phyloP scores from a whole-genome alignment of 2,329 filamentous ascomycete genomes.

The Tolypocladium endophyticum region DNA sequence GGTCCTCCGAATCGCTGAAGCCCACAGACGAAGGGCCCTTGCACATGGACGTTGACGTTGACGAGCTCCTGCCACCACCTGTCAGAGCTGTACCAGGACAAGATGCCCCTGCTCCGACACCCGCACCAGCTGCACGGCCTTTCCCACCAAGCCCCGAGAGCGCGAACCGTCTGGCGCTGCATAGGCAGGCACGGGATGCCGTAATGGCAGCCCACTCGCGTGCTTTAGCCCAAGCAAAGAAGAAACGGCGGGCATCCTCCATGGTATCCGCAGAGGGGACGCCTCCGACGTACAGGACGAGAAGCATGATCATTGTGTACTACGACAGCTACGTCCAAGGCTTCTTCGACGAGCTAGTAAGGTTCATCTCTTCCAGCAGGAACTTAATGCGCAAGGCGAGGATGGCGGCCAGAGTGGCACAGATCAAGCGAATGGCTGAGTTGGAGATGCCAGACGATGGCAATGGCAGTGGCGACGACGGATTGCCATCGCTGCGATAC shows the following conservation, averaged over 20 bases:
- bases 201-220: slow-evolving; percentile 33
- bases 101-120: slow-evolving; percentile 1
- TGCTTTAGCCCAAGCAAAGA: slow-evolving; percentile 37
- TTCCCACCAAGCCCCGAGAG: slow-evolving; percentile 14
- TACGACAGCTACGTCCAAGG: slow-evolving; percentile 83
- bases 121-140: slow-evolving; percentile 9
- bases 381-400: slow-evolving; percentile 83
- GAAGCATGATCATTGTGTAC: slow-evolving; percentile 76
- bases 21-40: slow-evolving; percentile 32
- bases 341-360: slow-evolving; percentile 72
- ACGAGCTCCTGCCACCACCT: neutral
- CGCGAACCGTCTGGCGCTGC: slow-evolving; percentile 6
- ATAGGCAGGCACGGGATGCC: slow-evolving; percentile 33
- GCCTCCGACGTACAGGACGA: slow-evolving; percentile 51
- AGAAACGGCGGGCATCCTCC: slow-evolving; percentile 39
- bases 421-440: slow-evolving; percentile 50
- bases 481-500: slow-evolving; percentile 28
- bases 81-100: slow-evolving; percentile 2
- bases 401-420: slow-evolving; percentile 66
- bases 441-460: slow-evolving; percentile 45
- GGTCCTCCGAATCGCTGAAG: slow-evolving; percentile 43
- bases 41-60: slow-evolving; percentile 12
- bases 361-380: slow-evolving; percentile 67
- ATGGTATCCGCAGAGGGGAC: slow-evolving; percentile 38
- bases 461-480: slow-evolving; percentile 25